These are phyloP conservation scores for Paramarasmius palmivorus DNA, from an alignment of 1,284 basidiomycete species.

Conservation along the genomic window DNA sequence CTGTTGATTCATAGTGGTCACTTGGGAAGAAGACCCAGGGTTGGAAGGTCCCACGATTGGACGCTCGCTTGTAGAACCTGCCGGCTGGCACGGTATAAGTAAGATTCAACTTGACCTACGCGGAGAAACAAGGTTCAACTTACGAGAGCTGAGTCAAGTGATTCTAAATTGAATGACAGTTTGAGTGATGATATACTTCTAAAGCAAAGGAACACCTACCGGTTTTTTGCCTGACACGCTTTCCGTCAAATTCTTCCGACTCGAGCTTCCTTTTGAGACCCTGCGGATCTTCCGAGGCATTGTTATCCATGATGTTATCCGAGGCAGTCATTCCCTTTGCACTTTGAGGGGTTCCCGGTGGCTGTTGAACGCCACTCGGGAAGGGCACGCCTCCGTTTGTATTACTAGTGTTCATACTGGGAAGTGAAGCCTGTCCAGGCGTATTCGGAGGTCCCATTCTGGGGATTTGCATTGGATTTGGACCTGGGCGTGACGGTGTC, in stretches of 20 bases:
- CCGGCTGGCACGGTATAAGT: constrained; percentile 26
- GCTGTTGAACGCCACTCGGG: constrained; percentile 31
- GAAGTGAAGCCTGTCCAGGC: neutral
- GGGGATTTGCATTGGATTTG: constrained; percentile 5
- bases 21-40: constrained; percentile 18
- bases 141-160: constrained; percentile 16
- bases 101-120: constrained; percentile 4
- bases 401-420: constrained; percentile 24
- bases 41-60: constrained; percentile 16
- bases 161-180: constrained; percentile 12
- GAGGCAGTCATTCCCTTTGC: constrained; percentile 18
- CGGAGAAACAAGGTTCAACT: constrained; percentile 4
- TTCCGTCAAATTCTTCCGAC: constrained; percentile 62
- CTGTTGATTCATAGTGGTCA: constrained; percentile 24
- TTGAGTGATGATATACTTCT: constrained; percentile 6
- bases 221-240: constrained; percentile 69
- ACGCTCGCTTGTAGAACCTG: constrained; percentile 17
- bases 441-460: too few relatives aligned
- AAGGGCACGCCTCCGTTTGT: constrained; percentile 27
- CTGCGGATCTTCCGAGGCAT: constrained; percentile 51
- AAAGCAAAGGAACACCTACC: constrained; percentile 41
- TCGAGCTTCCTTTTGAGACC: constrained; percentile 70
- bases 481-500: constrained; percentile 9
- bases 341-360: constrained; percentile 35
- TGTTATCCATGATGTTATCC: constrained; percentile 27